Percentiles rank a stretch among this genome's conserved stretches.
These are phyloP conservation scores for Sporothrix brunneoviolacea DNA, from an alignment of 2,329 filamentous ascomycete species.

Conservation along the genomic window DNA sequence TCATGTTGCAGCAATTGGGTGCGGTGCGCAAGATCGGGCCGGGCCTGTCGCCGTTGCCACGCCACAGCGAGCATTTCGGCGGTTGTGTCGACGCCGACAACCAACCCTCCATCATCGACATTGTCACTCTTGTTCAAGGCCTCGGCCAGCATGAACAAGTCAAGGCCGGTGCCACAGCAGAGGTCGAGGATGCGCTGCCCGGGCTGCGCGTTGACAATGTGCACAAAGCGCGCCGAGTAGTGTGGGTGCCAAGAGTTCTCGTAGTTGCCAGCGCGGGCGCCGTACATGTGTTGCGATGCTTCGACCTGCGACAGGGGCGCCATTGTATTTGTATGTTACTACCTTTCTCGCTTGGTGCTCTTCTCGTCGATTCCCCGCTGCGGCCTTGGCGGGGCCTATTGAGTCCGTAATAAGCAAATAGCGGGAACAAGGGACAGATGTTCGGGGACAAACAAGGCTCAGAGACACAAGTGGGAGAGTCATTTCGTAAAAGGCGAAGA, in stretches of 20 bases:
- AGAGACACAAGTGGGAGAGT: too few species aligned
- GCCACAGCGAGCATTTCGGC: constrained; percentile 27
- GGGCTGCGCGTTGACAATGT: constrained; percentile 19
- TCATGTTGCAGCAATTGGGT: neutral
- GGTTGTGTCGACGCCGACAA: constrained; percentile 29
- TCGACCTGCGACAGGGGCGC: neutral
- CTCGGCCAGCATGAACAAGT: constrained; percentile 25
- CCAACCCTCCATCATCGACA: constrained; percentile 18
- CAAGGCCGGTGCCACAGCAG: constrained; percentile 31
- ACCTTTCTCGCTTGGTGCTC: too few species aligned
- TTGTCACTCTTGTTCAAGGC: constrained; percentile 16
- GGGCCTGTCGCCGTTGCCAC: constrained; percentile 18
- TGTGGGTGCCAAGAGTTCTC: constrained; percentile 29
- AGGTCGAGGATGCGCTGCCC: constrained; percentile 27
- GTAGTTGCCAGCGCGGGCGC: constrained; percentile 25
- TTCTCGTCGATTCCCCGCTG: too few species aligned
- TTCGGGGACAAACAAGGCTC: too few species aligned
- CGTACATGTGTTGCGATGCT: constrained; percentile 27
- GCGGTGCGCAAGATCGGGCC: constrained; percentile 10
- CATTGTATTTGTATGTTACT: too few species aligned
- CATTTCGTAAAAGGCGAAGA: too few species aligned
- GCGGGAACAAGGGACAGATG: too few species aligned
- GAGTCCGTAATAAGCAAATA: too few species aligned
- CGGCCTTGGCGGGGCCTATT: too few species aligned
- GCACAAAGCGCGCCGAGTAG: constrained; percentile 27